phyloP scores from a whole-genome alignment of 23 red algal genomes.

The Porphyridium purpureum region DNA sequence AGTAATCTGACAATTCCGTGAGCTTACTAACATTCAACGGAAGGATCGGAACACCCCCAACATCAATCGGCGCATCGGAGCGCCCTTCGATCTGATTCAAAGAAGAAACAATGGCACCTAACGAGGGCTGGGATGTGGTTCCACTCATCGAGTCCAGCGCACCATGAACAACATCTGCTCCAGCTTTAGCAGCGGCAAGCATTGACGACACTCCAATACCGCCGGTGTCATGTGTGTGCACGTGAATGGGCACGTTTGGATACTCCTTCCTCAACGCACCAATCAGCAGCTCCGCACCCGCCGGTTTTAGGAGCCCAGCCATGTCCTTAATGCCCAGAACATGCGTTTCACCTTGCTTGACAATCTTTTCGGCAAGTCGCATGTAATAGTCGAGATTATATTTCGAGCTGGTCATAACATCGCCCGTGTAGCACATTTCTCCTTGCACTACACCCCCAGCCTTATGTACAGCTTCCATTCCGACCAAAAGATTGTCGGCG shows the following conservation, averaged over 20 bases:
- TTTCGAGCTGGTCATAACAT: not conserved
- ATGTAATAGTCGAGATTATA: slow-evolving; percentile 5
- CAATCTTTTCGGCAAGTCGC: slow-evolving; percentile 1
- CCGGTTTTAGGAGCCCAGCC: slow-evolving; percentile 8
- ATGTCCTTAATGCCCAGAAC: slow-evolving; percentile 13
- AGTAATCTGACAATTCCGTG: not conserved
- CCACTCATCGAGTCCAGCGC: slow-evolving; percentile 3
- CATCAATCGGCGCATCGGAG: not conserved
- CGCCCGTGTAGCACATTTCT: slow-evolving; percentile 9
- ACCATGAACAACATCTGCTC: slow-evolving; percentile 5
- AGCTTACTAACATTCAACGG: not conserved
- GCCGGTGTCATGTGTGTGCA: slow-evolving; percentile 6
- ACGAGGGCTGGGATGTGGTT: slow-evolving; percentile 3
- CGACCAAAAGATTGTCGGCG: not conserved
- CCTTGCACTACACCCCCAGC: slow-evolving; percentile 4
- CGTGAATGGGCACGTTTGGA: slow-evolving; percentile 5
- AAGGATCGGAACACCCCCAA: not conserved
- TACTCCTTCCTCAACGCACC: slow-evolving; percentile 1
- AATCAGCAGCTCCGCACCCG: not conserved
- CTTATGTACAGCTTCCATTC: not conserved
- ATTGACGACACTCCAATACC: slow-evolving; percentile 6
- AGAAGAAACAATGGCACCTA: not conserved
- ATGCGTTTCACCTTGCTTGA: not conserved
- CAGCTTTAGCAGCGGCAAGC: slow-evolving; percentile 1
- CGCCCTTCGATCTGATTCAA: not conserved